Conservation (phyloP, 2,329 filamentous ascomycete species). For the Ceratocystis destructans region DNA sequence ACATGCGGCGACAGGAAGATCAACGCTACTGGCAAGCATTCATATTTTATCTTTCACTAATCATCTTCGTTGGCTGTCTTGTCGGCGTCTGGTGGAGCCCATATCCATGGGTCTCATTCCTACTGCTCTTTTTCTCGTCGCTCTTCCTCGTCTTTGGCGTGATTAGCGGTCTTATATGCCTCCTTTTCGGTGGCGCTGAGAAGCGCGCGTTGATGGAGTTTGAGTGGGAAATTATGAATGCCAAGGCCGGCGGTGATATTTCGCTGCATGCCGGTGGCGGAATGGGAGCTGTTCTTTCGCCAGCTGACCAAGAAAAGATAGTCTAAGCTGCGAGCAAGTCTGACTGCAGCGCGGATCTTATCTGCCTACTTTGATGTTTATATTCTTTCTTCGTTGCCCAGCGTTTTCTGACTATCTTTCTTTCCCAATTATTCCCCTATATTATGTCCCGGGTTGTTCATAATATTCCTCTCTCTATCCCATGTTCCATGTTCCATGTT, state of each 20-base stretch:
- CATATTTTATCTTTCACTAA: conserved; percentile 58
- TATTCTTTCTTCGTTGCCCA: not conserved
- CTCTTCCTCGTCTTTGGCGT: conserved; percentile 62
- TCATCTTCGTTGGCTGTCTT: conserved; percentile 58
- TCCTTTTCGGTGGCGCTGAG: conserved; percentile 77
- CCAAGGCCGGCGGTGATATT: conserved; percentile 30
- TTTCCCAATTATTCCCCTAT: not conserved
- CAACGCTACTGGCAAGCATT: conserved; percentile 58
- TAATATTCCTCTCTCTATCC: no score
- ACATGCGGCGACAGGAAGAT: conserved; percentile 53
- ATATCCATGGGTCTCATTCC: conserved; percentile 60
- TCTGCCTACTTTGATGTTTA: no score
- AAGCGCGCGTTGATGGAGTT: conserved; percentile 76
- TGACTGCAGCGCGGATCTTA: no score
- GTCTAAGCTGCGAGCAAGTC: not conserved
- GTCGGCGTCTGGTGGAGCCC: conserved; percentile 79
- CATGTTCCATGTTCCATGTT: no score
- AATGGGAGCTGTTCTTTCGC: not conserved
- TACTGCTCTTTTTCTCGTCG: conserved; percentile 67
- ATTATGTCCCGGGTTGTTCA: not conserved
- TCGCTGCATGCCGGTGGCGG: conserved; percentile 11
- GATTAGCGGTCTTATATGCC: conserved; percentile 71
- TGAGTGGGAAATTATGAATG: conserved; percentile 76
- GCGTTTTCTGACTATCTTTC: not conserved
- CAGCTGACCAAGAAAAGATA: conserved; percentile 15